Percentiles rank a stretch among this genome's conserved stretches.
Conservation (phyloP, 495 filamentous ascomycete species). For the Saxophila tyrrhenica region DNA sequence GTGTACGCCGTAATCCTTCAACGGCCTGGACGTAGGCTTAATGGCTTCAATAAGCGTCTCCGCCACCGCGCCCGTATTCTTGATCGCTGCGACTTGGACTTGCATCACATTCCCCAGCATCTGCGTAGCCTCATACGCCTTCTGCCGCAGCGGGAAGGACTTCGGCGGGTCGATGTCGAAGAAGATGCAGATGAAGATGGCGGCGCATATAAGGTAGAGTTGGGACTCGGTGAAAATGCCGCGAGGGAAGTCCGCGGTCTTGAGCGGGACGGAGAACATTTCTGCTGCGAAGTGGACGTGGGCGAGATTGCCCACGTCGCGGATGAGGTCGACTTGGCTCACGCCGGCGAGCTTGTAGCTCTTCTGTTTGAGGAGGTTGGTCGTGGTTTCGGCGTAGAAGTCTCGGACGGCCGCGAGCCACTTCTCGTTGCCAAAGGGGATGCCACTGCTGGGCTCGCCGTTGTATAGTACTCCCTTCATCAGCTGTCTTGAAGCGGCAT, state of each 20-base stretch:
- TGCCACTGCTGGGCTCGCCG: not conserved
- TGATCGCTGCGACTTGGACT: conserved; percentile 22
- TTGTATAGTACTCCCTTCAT: conserved; percentile 38
- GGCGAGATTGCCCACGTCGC: conserved; percentile 50
- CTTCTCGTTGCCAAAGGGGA: conserved; percentile 22
- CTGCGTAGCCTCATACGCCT: conserved; percentile 31
- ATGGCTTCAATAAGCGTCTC: conserved; percentile 18
- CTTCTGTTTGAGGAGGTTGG: conserved; percentile 39
- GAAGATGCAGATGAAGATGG: conserved; percentile 53
- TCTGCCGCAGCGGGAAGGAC: conserved; percentile 49
- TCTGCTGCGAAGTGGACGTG: conserved; percentile 49
- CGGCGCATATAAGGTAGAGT: conserved; percentile 46
- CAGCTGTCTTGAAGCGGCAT: conserved; percentile 38
- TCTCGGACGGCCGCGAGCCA: conserved; percentile 40
- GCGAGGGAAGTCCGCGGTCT: conserved; percentile 46
- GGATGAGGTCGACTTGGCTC: conserved; percentile 53
- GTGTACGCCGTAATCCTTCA: conserved; percentile 28
- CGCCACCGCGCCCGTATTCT: conserved; percentile 16
- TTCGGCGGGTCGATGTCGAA: conserved; percentile 54
- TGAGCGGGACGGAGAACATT: conserved; percentile 53
- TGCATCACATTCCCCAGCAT: conserved; percentile 26
- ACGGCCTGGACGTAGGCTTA: conserved; percentile 17
- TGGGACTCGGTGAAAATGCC: conserved; percentile 48
- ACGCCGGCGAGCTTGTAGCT: conserved; percentile 40
- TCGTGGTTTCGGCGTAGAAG: conserved; percentile 44